Evolutionary conservation across 257 asterid genomes (phyloP).

Genomic region (Verbena officinalis): DNA sequence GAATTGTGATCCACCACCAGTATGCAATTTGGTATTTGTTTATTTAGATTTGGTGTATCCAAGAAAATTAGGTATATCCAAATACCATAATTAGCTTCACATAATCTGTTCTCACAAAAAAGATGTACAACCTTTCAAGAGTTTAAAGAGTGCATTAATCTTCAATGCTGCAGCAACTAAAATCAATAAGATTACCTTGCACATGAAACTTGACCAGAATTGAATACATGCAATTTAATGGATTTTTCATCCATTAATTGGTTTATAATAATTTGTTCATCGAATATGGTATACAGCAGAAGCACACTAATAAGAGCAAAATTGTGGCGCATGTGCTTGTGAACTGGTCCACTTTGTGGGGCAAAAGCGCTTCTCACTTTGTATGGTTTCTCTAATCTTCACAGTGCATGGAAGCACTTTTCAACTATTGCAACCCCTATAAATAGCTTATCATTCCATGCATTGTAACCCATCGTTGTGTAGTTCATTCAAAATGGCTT

Average conservation of each 20-base stretch:
- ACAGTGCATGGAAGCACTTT: constrained; percentile 42
- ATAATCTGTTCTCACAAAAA: neutral
- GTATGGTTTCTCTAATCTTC: constrained; percentile 24
- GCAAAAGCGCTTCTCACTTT: constrained; percentile 34
- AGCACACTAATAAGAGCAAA: constrained; percentile 50
- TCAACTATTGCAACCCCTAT: constrained; percentile 37
- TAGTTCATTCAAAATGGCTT: constrained; percentile 33
- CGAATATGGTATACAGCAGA: constrained; percentile 69
- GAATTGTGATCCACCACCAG: constrained; percentile 19
- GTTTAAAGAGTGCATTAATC: too few species aligned
- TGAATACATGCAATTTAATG: neutral
- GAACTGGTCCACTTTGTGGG: constrained; percentile 69
- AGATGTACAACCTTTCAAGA: too few species aligned
- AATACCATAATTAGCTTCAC: neutral
- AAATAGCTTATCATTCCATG: constrained; percentile 41
- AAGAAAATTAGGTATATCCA: neutral
- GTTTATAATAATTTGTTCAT: constrained; percentile 21
- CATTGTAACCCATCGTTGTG: constrained; percentile 30
- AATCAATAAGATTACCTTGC: neutral
- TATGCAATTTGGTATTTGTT: neutral
- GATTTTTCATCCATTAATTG: neutral
- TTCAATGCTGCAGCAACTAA: neutral
- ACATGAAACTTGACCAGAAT: neutral
- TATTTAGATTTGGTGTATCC: neutral
- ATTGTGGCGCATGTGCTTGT: constrained; percentile 38